Evolutionary conservation across 2,329 filamentous ascomycete species (phyloP).

Genomic region (Graphilbum ipis-grandicollis): DNA sequence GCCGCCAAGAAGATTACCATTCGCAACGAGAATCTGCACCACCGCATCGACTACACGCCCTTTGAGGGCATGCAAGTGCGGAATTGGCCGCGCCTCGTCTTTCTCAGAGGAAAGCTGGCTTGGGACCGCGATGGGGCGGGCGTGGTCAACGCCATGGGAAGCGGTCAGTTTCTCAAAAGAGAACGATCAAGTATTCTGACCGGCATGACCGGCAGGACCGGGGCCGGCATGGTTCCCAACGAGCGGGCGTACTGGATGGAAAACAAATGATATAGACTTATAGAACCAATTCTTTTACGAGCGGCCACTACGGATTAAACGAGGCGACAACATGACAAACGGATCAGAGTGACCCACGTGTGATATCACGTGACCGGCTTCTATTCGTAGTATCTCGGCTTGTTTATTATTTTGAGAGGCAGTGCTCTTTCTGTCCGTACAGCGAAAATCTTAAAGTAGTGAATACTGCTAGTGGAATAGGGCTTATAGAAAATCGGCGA

Average conservation of each 20-base stretch:
- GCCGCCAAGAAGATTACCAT: neutral
- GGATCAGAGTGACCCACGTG: no score
- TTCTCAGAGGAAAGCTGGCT: slow-evolving; percentile 37
- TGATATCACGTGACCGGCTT: no score
- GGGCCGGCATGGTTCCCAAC: slow-evolving; percentile 5
- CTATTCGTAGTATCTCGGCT: no score
- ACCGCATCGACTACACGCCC: slow-evolving; percentile 44
- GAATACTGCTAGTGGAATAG: no score
- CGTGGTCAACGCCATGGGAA: slow-evolving; percentile 26
- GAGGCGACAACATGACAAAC: no score
- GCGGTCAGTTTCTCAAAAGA: slow-evolving; percentile 29
- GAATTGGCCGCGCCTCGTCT: slow-evolving; percentile 44
- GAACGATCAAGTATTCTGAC: slow-evolving; percentile 8
- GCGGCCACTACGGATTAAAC: no score
- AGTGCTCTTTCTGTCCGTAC: no score
- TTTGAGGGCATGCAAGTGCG: slow-evolving; percentile 37
- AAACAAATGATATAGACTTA: no score
- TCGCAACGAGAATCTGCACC: slow-evolving; percentile 34
- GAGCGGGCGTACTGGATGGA: slow-evolving; percentile 8
- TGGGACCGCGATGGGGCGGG: slow-evolving; percentile 37
- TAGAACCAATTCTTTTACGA: no score
- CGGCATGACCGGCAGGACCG: slow-evolving; percentile 8
- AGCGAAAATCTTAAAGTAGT: no score
- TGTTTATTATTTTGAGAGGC: no score
- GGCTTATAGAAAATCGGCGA: no score